Evolutionary conservation across 2,329 filamentous ascomycete genomes (phyloP).

Genomic region (Aspergillus felis): DNA sequence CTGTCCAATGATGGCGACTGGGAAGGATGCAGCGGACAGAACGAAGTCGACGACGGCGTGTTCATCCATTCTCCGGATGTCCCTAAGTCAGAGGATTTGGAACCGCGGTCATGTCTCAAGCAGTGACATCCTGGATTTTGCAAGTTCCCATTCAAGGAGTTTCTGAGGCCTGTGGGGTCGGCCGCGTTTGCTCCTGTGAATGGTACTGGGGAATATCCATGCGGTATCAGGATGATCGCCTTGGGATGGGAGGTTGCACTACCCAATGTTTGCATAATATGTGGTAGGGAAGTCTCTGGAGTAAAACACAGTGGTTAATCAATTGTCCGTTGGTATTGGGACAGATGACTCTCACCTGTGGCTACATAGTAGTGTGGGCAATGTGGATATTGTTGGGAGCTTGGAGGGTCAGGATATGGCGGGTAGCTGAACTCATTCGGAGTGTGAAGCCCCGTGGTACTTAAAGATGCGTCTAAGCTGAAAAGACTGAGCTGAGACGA

Average conservation of each 20-base stretch:
- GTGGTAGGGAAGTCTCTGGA: conserved; percentile 15
- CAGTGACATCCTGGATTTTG: neutral
- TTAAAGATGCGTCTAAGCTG: neutral
- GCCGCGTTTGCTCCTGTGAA: neutral
- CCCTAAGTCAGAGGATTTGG: neutral
- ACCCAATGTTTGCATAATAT: conserved; percentile 15
- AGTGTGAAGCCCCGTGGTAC: neutral
- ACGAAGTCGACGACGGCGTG: neutral
- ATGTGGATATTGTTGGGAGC: neutral
- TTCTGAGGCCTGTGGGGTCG: neutral
- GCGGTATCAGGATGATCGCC: conserved; percentile 14
- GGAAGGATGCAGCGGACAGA: conserved; percentile 5
- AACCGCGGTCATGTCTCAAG: neutral
- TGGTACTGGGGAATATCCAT: neutral
- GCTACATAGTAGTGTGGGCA: conserved; percentile 5
- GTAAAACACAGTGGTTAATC: neutral
- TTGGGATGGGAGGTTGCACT: conserved; percentile 6
- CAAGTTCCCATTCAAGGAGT: neutral
- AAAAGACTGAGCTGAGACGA: neutral
- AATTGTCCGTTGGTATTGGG: neutral
- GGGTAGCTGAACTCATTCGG: neutral
- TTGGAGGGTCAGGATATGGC: neutral
- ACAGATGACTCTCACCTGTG: conserved; percentile 7
- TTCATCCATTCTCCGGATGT: neutral
- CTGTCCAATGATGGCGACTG: neutral